These are phyloP conservation scores for Pythium aquatile DNA, from an alignment of 352 stramenopile species.

Conservation along the genomic window DNA sequence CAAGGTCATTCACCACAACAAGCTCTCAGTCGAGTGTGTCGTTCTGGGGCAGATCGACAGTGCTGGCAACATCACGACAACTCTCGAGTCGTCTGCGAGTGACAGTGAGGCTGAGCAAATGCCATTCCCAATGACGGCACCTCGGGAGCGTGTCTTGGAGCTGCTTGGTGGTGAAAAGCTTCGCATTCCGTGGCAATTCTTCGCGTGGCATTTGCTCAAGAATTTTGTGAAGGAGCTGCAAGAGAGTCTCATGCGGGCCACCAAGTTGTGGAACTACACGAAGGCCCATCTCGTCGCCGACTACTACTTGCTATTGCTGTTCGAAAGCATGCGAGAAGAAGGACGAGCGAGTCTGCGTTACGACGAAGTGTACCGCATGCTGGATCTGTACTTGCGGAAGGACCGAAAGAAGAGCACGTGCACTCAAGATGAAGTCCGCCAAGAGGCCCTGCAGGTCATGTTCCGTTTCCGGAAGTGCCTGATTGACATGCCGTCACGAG, in stretches of 20 bases:
- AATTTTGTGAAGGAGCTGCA: conserved; percentile 75
- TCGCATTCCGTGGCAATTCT: conserved; percentile 69
- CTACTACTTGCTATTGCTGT: conserved; percentile 79
- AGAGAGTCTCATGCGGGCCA: conserved; percentile 66
- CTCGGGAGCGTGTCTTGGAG: conserved; percentile 65
- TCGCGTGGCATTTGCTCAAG: conserved; percentile 70
- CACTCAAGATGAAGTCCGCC: conserved; percentile 68
- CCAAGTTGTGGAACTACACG: conserved; percentile 81
- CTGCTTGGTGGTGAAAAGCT: conserved; percentile 83
- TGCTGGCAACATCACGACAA: conserved; percentile 21
- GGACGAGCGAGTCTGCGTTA: conserved; percentile 74
- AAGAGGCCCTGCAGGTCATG: conserved; percentile 84
- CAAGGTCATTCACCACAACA: conserved; percentile 82
- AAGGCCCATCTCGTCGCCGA: conserved; percentile 78
- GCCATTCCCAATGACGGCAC: conserved; percentile 8
- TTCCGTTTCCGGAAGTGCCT: conserved; percentile 87
- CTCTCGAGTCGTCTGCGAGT: conserved; percentile 33
- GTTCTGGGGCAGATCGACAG: conserved; percentile 53
- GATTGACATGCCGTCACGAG: conserved; percentile 87
- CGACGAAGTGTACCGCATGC: conserved; percentile 83
- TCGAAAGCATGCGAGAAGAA: conserved; percentile 72
- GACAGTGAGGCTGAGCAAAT: conserved; percentile 22
- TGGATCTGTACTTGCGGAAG: conserved; percentile 81
- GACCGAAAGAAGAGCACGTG: conserved; percentile 68
- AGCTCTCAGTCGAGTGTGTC: conserved; percentile 81